Evolutionary conservation across 2,329 filamentous ascomycete genomes (phyloP).

Genomic region (Colletotrichum sidae): DNA sequence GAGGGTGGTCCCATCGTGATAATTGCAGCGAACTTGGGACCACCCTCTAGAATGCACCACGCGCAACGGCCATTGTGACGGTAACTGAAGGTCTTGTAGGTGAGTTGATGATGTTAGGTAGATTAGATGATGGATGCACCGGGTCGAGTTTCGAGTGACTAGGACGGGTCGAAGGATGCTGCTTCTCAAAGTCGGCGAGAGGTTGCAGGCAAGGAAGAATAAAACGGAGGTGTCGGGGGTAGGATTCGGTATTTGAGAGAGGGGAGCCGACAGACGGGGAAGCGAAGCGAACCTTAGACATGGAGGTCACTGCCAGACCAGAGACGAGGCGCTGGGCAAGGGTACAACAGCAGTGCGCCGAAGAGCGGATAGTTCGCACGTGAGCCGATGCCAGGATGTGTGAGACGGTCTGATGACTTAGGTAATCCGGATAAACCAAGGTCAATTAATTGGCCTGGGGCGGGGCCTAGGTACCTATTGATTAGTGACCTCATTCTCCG

Average conservation of each 20-base stretch:
- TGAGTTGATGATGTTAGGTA: constrained; percentile 2
- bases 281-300: constrained; percentile 17
- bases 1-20: constrained; percentile 70
- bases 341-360: neutral
- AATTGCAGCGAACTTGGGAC: constrained; percentile 54
- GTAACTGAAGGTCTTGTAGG: neutral
- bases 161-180: neutral
- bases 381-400: constrained; percentile 22
- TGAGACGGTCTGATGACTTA: neutral
- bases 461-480: no score
- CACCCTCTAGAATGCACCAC: constrained; percentile 67
- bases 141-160: neutral
- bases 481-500: neutral
- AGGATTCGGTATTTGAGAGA: constrained; percentile 24
- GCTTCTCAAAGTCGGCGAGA: constrained; percentile 1
- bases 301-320: constrained; percentile 24
- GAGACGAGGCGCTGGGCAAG: neutral
- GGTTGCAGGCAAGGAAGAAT: neutral
- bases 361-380: constrained; percentile 28
- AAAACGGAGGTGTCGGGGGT: constrained; percentile 19
- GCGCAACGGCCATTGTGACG: constrained; percentile 44
- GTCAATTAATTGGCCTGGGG: constrained; percentile 6
- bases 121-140: neutral
- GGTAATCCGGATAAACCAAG: constrained; percentile 6
- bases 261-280: constrained; percentile 17